Base-by-base conservation (phyloP, 176 grass and related monocot species). In the Poa pratensis region DNA sequence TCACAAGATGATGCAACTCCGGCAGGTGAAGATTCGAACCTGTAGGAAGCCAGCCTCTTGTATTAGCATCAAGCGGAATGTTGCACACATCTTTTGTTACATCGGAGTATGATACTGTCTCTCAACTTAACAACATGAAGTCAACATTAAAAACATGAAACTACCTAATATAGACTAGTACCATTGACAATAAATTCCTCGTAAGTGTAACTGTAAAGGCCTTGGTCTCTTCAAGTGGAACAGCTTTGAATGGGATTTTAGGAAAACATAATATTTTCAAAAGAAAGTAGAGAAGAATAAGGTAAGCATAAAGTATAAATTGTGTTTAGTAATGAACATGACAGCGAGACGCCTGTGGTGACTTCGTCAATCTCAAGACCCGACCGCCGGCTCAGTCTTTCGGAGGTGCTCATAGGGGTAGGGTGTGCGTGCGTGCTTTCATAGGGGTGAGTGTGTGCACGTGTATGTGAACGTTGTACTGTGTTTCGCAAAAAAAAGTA, bases 21-120 rank as follows among this genome's bases (percentile, higher is more conserved):
- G 37, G 91, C 95, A 13, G 93, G 91, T 26, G 95, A 90, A 76
- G 91, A 64, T 91, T 88, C 91, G 18, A 82, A 93, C 88, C 91
- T 95, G 85, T 81, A 78, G 76, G 77, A 34, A 12, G 13, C n/a
- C 72, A 82, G 45, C 9, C 24, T 64, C 72, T 54, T 78, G 17
- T 65, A 53, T 37, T 20, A 81, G 79, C 22, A 54, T 62, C 30
- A 80, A 84, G 15, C 30, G 55, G 73, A 84, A 32, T 27, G 27
- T 5, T 24, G 79, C 22, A 14, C 20, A 9, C 12, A 67, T 59
- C 24, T 73, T 66, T 58, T 39, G 10, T 34, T n/a, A 43, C 82
- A 22, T 17, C 14, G 22, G 23, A 27, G 4, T 12, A 49, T 2
- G 77, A 49, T 40, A 22, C 28, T 76, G 49, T 30, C 26, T 39